Evolutionary conservation across 805 yeast species (phyloP), one percentile per base, ranked within the genome.

Genomic region (Diddensiella caesifluorescens): DNA sequence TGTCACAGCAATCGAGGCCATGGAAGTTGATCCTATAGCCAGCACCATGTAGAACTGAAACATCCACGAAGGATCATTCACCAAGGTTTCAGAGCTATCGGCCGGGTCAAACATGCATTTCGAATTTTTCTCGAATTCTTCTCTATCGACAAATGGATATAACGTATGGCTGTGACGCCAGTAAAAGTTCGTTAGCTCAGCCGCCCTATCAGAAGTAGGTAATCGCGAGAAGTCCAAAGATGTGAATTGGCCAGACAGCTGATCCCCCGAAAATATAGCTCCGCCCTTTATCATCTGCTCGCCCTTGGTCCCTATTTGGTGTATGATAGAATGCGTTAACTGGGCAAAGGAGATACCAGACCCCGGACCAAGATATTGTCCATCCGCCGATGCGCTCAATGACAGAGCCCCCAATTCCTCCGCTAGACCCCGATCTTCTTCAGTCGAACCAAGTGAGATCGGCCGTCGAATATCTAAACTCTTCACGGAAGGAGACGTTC

Each of bases 21-120:
- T 55, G 2, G 76, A 68, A 6, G 77, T 70, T 41, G 77, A 73
- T 1, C 80, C 80, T 31, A 74, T 70, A 4, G 78, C 75, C 59
- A 74, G 63, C 2, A 74, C 67, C 74, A 76, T 70, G 52, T 67
- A 69, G 7, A 75, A 48, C 55, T 75, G 74, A 47, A 73, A 75
- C 19, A 63, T 56, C 52, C 52, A 47, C 16, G 34, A 37, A 10
- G 52, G 51, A 27, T 47, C 49, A 7, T 30, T 16, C 13, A 18
- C 35, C 31, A 36, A 13, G 12, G 33, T 37, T 4, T 43, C 40
- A 20, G 18, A 15, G 22, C 19, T 44, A 13, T 34, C 23, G 18
- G 30, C 38, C 22, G 27, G 29, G 15, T 35, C 33, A 10, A 34
- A 22, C 41, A 35, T 44, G 34, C 15, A 22, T 12, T 21, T 22